Conservation (phyloP, 1,284 basidiomycete genomes). For the Coriolopsis trogii region DNA sequence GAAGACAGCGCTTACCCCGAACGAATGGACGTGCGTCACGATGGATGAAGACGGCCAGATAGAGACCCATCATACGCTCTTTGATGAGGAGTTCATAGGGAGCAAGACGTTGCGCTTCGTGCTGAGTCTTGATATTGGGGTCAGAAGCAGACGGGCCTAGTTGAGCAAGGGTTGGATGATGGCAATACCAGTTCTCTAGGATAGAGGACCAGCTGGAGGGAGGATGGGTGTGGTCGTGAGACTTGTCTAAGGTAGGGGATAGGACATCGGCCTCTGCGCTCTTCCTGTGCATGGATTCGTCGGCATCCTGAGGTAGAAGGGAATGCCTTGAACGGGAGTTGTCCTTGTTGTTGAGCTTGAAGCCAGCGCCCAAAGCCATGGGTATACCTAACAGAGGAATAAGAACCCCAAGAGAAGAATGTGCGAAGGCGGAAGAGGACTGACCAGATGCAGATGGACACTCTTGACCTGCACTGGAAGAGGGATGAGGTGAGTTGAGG, state of each 20-base stretch:
- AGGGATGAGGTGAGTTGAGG: constrained; percentile 16
- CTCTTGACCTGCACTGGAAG: constrained; percentile 84
- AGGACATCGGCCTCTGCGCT: constrained; percentile 18
- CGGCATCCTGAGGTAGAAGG: constrained; percentile 16
- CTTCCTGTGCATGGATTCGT: constrained; percentile 20
- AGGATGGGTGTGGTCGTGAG: constrained; percentile 25
- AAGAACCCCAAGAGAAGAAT: too few species aligned
- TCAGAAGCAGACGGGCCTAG: constrained; percentile 8
- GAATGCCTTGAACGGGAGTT: constrained; percentile 25
- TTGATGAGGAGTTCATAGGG: constrained; percentile 84
- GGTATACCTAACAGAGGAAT: constrained; percentile 57
- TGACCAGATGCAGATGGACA: constrained; percentile 73
- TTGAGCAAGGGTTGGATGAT: constrained; percentile 33
- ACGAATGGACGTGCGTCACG: constrained; percentile 64
- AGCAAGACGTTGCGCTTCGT: constrained; percentile 34
- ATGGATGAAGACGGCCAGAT: constrained; percentile 75
- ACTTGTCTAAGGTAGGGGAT: constrained; percentile 15
- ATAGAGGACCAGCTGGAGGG: constrained; percentile 69
- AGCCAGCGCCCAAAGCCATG: constrained; percentile 76
- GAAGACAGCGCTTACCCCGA: constrained; percentile 45
- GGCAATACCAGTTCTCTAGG: constrained; percentile 73
- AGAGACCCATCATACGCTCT: constrained; percentile 88
- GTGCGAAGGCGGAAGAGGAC: constrained; percentile 10
- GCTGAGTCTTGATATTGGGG: constrained; percentile 6
- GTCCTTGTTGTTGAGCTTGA: constrained; percentile 61